Evolutionary conservation across 805 yeast genomes (phyloP).

Genomic region (Candida patagonica): DNA sequence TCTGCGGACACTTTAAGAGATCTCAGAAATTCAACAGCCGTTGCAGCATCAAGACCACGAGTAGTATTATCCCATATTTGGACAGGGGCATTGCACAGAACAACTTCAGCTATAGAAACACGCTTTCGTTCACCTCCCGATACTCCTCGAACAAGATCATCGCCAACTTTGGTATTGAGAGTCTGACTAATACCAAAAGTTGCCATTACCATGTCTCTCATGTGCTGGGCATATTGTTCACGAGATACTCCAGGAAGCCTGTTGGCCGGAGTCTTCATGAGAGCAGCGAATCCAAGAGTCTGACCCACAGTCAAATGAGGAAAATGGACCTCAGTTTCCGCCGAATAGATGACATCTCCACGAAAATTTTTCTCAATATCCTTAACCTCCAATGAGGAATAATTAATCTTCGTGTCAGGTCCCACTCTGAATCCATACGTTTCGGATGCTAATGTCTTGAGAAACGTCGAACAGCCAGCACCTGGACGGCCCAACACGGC

Average conservation of each 20-base stretch:
- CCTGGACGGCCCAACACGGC: constrained; percentile 79
- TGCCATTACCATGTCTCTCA: constrained; percentile 44
- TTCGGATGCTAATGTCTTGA: constrained; percentile 43
- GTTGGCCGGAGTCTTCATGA: constrained; percentile 47
- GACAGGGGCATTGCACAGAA: constrained; percentile 36
- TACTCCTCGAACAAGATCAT: constrained; percentile 46
- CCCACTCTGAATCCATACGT: constrained; percentile 48
- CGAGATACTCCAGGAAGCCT: constrained; percentile 44
- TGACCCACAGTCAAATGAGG: constrained; percentile 56
- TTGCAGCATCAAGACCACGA: constrained; percentile 63
- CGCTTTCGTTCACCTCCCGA: constrained; percentile 52
- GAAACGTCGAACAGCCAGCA: constrained; percentile 55
- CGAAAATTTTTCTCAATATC: constrained; percentile 41
- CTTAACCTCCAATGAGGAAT: constrained; percentile 34
- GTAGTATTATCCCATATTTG: constrained; percentile 64
- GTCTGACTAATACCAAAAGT: constrained; percentile 36
- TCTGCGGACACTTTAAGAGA: constrained; percentile 49
- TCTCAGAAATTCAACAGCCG: constrained; percentile 54
- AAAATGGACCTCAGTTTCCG: constrained; percentile 56
- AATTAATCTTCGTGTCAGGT: constrained; percentile 37
- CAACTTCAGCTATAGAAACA: constrained; percentile 44
- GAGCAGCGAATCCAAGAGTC: constrained; percentile 47
- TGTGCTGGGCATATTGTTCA: constrained; percentile 38
- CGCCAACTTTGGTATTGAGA: constrained; percentile 34
- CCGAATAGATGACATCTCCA: constrained; percentile 57